These are phyloP conservation scores for Sutorius australiensis DNA, from an alignment of 768 basidiomycete species.

Conservation along the genomic window DNA sequence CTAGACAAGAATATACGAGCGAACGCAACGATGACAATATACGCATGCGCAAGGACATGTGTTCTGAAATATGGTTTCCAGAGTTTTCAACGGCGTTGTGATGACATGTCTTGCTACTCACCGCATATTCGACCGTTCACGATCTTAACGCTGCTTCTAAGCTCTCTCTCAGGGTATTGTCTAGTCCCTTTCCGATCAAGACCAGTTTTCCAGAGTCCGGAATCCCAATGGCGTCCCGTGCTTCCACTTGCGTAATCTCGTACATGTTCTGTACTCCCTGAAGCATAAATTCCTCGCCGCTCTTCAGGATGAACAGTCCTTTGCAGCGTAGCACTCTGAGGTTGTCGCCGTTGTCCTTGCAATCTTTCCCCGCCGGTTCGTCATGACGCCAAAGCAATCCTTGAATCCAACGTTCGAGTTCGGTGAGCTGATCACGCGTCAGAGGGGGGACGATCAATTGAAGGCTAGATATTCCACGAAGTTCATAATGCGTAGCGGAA, in stretches of 20 bases:
- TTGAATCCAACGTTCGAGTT: conserved; percentile 79
- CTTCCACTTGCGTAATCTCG: conserved; percentile 58
- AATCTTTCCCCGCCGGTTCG: conserved; percentile 37
- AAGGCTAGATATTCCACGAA: conserved; percentile 80
- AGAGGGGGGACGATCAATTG: conserved; percentile 67
- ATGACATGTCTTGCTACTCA: background rate
- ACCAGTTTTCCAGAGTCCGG: conserved; percentile 76
- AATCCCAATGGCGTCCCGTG: conserved; percentile 40
- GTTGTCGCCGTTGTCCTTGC: conserved; percentile 7
- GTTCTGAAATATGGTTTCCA: background rate
- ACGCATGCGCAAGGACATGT: background rate
- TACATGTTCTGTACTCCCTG: conserved; percentile 93
- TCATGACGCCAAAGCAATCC: conserved; percentile 77
- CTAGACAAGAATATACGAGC: background rate
- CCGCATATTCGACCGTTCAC: background rate
- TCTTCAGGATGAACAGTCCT: conserved; percentile 60
- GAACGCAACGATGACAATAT: background rate
- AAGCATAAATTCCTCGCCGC: conserved; percentile 64
- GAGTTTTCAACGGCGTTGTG: background rate
- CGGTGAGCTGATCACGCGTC: conserved; percentile 40
- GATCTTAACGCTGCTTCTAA: conserved; percentile 34
- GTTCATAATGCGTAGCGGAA: conserved; percentile 54
- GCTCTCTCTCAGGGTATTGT: conserved; percentile 51
- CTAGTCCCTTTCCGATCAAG: conserved; percentile 80
- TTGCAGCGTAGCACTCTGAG: conserved; percentile 83